These are phyloP conservation scores for Huiozyma naganishii DNA, from an alignment of 805 yeast species.

Conservation along the genomic window DNA sequence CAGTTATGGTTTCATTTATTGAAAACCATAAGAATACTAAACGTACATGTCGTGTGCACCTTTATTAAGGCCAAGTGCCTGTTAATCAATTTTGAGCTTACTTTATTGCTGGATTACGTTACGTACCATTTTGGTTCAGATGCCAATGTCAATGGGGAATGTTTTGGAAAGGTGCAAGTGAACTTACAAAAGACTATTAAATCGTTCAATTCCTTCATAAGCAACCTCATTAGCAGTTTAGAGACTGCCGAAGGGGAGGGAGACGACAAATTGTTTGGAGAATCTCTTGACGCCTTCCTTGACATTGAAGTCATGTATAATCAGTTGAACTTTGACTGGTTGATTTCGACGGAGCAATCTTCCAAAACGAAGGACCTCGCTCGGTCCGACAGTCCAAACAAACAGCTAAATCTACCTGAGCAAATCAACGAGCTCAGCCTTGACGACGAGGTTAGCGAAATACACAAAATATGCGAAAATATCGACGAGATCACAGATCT, in stretches of 20 bases:
- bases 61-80: slow-evolving; percentile 59
- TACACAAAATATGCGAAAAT: background rate
- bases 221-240: slow-evolving; percentile 46
- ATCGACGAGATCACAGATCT: background rate
- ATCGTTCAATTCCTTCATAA: slow-evolving; percentile 50
- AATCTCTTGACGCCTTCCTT: slow-evolving; percentile 53
- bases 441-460: too few relatives aligned
- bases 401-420: background rate
- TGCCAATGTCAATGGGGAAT: too few relatives aligned
- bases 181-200: slow-evolving; percentile 34
- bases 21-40: slow-evolving; percentile 8
- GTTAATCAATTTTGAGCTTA: slow-evolving; percentile 53
- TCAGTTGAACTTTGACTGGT: slow-evolving; percentile 33
- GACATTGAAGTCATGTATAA: slow-evolving; percentile 71
- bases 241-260: slow-evolving; percentile 42
- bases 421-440: too few relatives aligned
- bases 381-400: background rate
- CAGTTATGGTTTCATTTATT: slow-evolving; percentile 20
- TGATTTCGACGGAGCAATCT: slow-evolving; percentile 15
- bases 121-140: slow-evolving; percentile 9
- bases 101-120: slow-evolving; percentile 26
- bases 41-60: slow-evolving; percentile 42
- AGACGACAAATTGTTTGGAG: slow-evolving; percentile 50
- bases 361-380: background rate
- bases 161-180: slow-evolving; percentile 9